Conservation (phyloP, 2,329 filamentous ascomycete genomes). For the Aspergillus sp. region DNA sequence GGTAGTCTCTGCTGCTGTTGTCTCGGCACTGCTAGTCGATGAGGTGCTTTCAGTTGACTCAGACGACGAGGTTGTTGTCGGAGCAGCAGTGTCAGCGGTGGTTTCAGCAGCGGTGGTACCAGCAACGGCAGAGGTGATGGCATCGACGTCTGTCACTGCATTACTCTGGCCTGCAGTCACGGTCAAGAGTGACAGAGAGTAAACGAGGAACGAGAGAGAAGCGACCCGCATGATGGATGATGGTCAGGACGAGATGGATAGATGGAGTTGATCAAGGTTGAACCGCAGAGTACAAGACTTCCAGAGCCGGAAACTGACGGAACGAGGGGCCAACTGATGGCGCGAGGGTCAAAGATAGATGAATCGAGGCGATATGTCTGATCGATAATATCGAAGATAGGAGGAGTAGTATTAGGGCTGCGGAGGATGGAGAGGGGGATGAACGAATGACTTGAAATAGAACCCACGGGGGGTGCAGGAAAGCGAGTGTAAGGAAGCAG, state of each 20-base stretch:
- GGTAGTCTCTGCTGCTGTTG: conserved; percentile 10
- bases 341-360: too few relatives aligned
- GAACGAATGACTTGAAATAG: background rate
- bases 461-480: background rate
- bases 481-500: conserved; percentile 1
- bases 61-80: conserved; percentile 13
- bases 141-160: conserved; percentile 12
- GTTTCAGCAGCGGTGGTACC: conserved; percentile 8
- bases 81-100: conserved; percentile 9
- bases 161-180: conserved; percentile 24
- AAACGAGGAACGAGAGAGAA: conserved; percentile 25
- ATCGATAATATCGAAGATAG: too few relatives aligned
- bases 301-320: background rate
- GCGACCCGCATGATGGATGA: conserved; percentile 25
- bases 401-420: background rate
- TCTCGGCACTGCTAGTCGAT: conserved; percentile 7
- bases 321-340: too few relatives aligned
- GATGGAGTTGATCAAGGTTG: background rate
- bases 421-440: background rate
- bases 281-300: background rate
- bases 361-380: too few relatives aligned
- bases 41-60: conserved; percentile 8
- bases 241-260: background rate
- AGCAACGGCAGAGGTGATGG: conserved; percentile 9
- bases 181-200: conserved; percentile 29